Evolutionary conservation across 306 rosid genomes (phyloP).

Genomic region (Arachis hypogaea): DNA sequence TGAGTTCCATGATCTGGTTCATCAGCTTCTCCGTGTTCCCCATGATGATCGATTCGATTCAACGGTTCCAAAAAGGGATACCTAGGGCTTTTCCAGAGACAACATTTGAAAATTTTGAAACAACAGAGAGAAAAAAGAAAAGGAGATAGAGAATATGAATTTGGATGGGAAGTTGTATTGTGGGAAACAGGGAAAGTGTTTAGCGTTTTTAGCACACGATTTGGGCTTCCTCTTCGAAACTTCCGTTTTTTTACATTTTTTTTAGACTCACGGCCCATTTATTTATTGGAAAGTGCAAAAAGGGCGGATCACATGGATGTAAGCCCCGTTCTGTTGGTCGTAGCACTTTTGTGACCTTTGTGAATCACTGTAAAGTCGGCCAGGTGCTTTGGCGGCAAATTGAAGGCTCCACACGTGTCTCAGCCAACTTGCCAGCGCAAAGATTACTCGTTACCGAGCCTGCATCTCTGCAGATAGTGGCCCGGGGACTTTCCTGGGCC

Average conservation of each 20-base stretch:
- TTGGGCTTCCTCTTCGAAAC: constrained; percentile 5
- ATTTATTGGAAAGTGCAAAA: background rate
- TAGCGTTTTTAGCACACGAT: background rate
- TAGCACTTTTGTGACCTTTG: background rate
- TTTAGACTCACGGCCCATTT: background rate
- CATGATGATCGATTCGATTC: constrained; percentile 43
- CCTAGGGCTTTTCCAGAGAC: constrained; percentile 24
- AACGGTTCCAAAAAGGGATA: background rate
- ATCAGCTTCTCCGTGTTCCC: constrained; percentile 80
- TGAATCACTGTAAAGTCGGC: constrained; percentile 40
- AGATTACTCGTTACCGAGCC: constrained; percentile 7
- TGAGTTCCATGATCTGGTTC: constrained; percentile 86
- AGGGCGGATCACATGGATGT: constrained; percentile 8
- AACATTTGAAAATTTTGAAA: background rate
- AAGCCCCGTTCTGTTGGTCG: constrained; percentile 51
- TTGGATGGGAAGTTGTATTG: background rate
- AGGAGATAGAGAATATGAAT: background rate
- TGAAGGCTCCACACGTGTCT: constrained; percentile 45
- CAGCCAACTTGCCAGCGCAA: constrained; percentile 20
- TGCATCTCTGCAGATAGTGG: constrained; percentile 19
- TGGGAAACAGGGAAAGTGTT: background rate
- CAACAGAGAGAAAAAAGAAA: no score
- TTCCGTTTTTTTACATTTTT: background rate
- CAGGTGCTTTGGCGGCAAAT: background rate
- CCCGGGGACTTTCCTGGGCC: constrained; percentile 57